Percentiles rank a stretch among this genome's conserved stretches.
These are phyloP conservation scores for Viola odorata DNA, from an alignment of 345 rosid species.

Conservation along the genomic window DNA sequence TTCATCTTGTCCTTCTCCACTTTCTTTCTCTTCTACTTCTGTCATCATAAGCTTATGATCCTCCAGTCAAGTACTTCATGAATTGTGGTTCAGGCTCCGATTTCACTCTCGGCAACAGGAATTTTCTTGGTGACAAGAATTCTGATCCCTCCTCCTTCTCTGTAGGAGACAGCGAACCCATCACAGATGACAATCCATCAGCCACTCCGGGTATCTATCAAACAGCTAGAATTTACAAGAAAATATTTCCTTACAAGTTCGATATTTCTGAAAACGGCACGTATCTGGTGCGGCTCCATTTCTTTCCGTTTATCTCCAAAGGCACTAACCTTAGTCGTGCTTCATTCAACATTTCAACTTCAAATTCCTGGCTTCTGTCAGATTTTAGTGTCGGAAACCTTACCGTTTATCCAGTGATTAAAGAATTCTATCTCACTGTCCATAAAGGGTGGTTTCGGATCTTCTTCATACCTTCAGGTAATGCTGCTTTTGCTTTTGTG, in stretches of 20 bases:
- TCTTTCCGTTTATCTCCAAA: constrained; percentile 13
- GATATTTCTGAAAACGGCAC: constrained; percentile 5
- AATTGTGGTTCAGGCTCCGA: constrained; percentile 42
- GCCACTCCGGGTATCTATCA: constrained; percentile 7
- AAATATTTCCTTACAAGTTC: constrained; percentile 8
- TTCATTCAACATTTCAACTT: constrained; percentile 12
- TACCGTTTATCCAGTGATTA: neutral
- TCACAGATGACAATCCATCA: neutral
- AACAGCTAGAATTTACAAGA: constrained; percentile 18
- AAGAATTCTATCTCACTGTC: constrained; percentile 10
- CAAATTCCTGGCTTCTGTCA: constrained; percentile 2
- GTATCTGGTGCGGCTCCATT: constrained; percentile 18
- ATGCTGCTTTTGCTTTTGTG: constrained; percentile 37
- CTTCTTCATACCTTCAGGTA: too few relatives aligned
- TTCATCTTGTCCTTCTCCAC: constrained; percentile 8
- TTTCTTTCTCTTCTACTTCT: constrained; percentile 6
- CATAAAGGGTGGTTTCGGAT: neutral
- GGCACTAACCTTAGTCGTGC: constrained; percentile 7
- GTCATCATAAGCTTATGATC: constrained; percentile 21
- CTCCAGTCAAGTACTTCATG: constrained; percentile 38
- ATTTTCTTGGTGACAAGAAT: constrained; percentile 33
- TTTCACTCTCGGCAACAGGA: neutral
- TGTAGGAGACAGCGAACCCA: constrained; percentile 4
- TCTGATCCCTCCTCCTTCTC: constrained; percentile 21
- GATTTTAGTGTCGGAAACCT: constrained; percentile 4